Base-by-base conservation (phyloP, 2,329 filamentous ascomycete species). In the Cytospora schulzeri region DNA sequence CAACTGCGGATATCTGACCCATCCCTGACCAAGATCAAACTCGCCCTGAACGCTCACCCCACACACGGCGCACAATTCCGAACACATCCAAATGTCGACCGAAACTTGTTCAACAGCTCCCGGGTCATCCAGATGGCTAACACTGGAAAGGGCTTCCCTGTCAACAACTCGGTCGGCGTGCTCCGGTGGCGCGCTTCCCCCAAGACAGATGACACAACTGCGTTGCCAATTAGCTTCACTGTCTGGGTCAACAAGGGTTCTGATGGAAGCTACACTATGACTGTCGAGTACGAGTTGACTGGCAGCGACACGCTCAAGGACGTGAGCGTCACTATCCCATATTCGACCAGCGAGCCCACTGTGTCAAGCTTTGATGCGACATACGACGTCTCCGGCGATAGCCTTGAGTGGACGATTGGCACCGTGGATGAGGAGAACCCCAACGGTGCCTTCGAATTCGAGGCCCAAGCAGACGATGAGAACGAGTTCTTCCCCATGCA, bases 401-500 rank as follows among this genome's bases (percentile, higher is more conserved):
- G 88, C 75, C 78, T 99, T 64, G 94, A 98, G 75, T 99, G 95
- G 95, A 91, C 89, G 51, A 91, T 99, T 71, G 94, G 95, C 67
- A 85, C 87, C 5, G 88, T 98, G 50, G 91, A 93, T 72, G 89
- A 92, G 58, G 89, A 89, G 64, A 97, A 95, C 75, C 80, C 88
- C 22, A 93, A 83, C 50, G 95, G 95, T 22, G 90, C 91, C 55
- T 98, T 99, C 73, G 95, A 99, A 76, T 98, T 99, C 70, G 95
- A 98, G 78, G 92, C 93, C 1, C 88, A 91, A 75, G 91, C 91
- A 14, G 86, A 88, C 62, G 91, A 93, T 70, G 95, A 98, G 75
- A 89, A 92, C 63, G 93, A 97, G 71, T 98, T 98, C 81, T 99
- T 99, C 88, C 95, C 95, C 1, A 98, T 99, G 93, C 90, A 86